These are phyloP conservation scores for Macrocystidia cucumis DNA, from an alignment of 1,284 basidiomycete species.

Conservation along the genomic window DNA sequence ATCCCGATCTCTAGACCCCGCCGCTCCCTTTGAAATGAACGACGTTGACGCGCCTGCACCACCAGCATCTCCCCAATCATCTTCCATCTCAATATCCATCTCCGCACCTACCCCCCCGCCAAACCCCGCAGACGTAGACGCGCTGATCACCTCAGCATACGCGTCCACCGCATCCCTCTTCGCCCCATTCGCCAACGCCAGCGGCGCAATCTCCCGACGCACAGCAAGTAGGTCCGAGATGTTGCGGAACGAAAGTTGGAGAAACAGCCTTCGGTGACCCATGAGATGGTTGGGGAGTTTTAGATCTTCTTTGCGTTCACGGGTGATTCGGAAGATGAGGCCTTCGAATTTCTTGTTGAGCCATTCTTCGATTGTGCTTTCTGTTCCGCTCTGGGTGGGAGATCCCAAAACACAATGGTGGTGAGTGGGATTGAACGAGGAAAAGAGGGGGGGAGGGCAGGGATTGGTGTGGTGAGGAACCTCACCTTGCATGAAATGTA, in stretches of 20 bases:
- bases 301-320: slow-evolving; percentile 90
- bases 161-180: slow-evolving; percentile 95
- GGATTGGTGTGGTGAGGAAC: too few species aligned
- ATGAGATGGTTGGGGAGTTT: slow-evolving; percentile 95
- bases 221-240: slow-evolving; percentile 88
- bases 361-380: slow-evolving; percentile 94
- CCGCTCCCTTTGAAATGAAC: too few species aligned
- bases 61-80: slow-evolving; percentile 52
- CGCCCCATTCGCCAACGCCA: slow-evolving; percentile 87
- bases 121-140: too few species aligned
- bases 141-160: slow-evolving; percentile 95
- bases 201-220: slow-evolving; percentile 82
- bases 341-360: slow-evolving; percentile 92
- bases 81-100: slow-evolving; percentile 66
- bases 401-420: too few species aligned
- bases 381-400: slow-evolving; percentile 64
- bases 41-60: slow-evolving; percentile 21
- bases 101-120: too few species aligned
- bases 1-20: slow-evolving; percentile 54
- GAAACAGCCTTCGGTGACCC: slow-evolving; percentile 82
- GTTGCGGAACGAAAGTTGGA: slow-evolving; percentile 90
- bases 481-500: slow-evolving; percentile 84
- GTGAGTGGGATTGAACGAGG: too few species aligned
- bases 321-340: slow-evolving; percentile 68
- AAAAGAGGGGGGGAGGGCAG: too few species aligned